phyloP scores from a whole-genome alignment of 1,139 yeast genomes.

The Citeromyces siamensis region DNA sequence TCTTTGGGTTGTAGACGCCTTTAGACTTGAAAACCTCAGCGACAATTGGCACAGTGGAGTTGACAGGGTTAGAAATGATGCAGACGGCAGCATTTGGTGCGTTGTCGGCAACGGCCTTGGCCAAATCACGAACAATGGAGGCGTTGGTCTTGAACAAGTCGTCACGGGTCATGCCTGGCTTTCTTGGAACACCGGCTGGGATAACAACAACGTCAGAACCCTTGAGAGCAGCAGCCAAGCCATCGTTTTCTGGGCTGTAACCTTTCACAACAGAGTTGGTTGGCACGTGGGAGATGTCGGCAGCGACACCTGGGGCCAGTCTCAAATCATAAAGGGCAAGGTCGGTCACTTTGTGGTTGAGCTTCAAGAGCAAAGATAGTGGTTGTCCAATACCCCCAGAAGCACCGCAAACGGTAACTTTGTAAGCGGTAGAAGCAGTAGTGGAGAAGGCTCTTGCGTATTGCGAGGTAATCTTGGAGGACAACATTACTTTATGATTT shows the following conservation, averaged over 20 bases:
- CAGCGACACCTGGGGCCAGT: constrained; percentile 96
- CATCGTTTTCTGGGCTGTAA: constrained; percentile 77
- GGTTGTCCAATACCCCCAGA: constrained; percentile 99
- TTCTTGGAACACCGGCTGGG: constrained; percentile 99
- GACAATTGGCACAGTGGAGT: constrained; percentile 97
- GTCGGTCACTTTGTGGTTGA: constrained; percentile 75
- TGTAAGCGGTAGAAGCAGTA: constrained; percentile 52
- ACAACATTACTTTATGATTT: too few relatives aligned
- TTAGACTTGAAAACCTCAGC: constrained; percentile 83
- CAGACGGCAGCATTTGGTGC: constrained; percentile 83
- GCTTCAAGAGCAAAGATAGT: constrained; percentile 76
- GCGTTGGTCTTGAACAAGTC: constrained; percentile 97
- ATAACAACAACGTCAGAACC: constrained; percentile 83
- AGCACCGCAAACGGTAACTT: constrained; percentile 90
- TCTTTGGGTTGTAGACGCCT: constrained; percentile 85
- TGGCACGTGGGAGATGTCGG: constrained; percentile 90
- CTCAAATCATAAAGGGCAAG: constrained; percentile 85
- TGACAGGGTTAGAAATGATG: constrained; percentile 94
- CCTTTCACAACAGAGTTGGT: constrained; percentile 80
- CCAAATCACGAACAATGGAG: constrained; percentile 85
- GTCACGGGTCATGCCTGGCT: constrained; percentile 99
- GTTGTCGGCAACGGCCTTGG: constrained; percentile 76
- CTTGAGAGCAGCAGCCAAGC: constrained; percentile 63
- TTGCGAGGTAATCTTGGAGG: background rate
- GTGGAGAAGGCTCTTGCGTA: constrained; percentile 33